Base-by-base conservation (phyloP, 2,329 filamentous ascomycete species). In the Fusarium burgessii region DNA sequence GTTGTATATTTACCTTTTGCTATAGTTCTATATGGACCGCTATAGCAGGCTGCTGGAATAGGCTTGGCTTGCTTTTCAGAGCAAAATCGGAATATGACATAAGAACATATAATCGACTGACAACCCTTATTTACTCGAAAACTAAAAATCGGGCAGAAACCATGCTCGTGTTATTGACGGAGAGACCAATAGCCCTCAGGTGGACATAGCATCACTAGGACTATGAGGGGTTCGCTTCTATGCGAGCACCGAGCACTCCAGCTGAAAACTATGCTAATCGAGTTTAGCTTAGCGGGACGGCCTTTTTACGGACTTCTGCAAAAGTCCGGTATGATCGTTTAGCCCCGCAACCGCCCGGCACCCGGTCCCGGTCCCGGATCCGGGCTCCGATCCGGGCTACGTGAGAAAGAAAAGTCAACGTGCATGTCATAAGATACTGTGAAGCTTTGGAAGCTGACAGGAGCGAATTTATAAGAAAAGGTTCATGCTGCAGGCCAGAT, bases 61-160 rank as follows among this genome's bases (percentile, higher is more conserved):
- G 17, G 35, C 14, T 36, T 40, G 18, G 38, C 38, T 40, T 12
- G 18, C 4, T n/a, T 20, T 41, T n/a, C n/a, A 8, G 2, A 14
- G 5, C 14, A 41, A 5, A 6, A 1, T n/a, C 7, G 1, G 7
- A n/a, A 40, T 40, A 18, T 18, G 5, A 40, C 6, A 20, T 7
- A 40, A 40, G 38, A 20, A n/a, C n/a, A 40, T 40, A 0, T 12
- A 13, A 14, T 0, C 13, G 18, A 7, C 5, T 8, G 38, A 13
- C 6, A 20, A 14, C 38, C 3, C 18, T 40, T 20, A 3, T 11
- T 11, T 11, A 40, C 18, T n/a, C n/a, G 4, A 40, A 13, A 11
- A 14, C 2, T 40, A 40, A 1, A 20, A n/a, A n/a, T 20, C 13
- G 12, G n/a, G 12, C n/a, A 13, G 12, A 41, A 41, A 8, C n/a